These are phyloP conservation scores for Luvunga scandens DNA, from an alignment of 345 rosid genomes.

Conservation along the genomic window DNA sequence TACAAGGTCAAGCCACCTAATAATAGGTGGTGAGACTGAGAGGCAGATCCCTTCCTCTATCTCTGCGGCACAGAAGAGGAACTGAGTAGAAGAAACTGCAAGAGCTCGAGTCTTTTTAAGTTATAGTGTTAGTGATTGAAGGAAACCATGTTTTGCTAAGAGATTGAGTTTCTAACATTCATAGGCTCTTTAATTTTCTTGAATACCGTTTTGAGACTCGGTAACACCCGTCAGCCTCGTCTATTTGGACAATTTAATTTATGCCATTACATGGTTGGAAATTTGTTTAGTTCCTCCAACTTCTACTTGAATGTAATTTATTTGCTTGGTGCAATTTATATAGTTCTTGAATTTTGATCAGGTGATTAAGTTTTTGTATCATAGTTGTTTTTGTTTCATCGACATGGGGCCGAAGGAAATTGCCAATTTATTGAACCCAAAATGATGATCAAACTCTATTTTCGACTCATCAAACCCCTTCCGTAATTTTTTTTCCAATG, in stretches of 20 bases:
- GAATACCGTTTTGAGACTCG: slow-evolving; percentile 20
- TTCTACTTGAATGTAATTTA: slow-evolving; percentile 1
- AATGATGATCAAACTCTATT: too few relatives aligned
- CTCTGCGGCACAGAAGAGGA: background rate
- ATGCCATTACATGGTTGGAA: background rate
- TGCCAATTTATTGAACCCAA: too few relatives aligned
- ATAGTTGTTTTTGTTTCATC: background rate
- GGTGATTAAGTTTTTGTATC: background rate
- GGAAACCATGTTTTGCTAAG: slow-evolving; percentile 10
- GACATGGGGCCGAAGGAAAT: background rate
- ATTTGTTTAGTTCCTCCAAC: background rate
- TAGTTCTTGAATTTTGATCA: background rate
- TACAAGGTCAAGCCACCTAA: slow-evolving; percentile 96
- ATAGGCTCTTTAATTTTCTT: slow-evolving; percentile 23
- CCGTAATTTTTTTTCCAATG: too few relatives aligned
- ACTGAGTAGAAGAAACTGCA: background rate
- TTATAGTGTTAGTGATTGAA: slow-evolving; percentile 19
- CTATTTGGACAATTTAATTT: slow-evolving; percentile 17
- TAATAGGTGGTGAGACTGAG: slow-evolving; percentile 67
- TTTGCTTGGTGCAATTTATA: slow-evolving; percentile 5
- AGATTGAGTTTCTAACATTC: slow-evolving; percentile 16
- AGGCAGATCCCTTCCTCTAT: background rate
- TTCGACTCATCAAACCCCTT: too few relatives aligned
- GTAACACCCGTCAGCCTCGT: slow-evolving; percentile 3
- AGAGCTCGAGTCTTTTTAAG: slow-evolving; percentile 1